Conservation (phyloP, 2,329 filamentous ascomycete species). For the Xylaria sp. region DNA sequence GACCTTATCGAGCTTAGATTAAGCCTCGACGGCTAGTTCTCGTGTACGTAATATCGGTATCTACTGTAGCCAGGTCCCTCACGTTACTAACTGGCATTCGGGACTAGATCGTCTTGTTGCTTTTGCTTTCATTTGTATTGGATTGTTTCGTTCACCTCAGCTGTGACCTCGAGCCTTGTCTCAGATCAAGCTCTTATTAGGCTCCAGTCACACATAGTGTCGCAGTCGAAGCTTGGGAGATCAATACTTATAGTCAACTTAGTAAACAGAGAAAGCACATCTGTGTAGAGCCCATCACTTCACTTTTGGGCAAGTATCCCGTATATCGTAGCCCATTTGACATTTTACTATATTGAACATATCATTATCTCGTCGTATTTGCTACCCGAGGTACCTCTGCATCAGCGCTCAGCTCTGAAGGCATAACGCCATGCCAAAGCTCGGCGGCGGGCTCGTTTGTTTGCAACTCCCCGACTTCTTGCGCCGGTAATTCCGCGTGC, state of each 20-base stretch:
- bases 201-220: not conserved
- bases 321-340: not conserved
- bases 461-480: slow-evolving; percentile 21
- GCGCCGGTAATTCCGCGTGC: slow-evolving; percentile 8
- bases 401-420: slow-evolving; percentile 29
- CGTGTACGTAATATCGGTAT: not conserved
- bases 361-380: slow-evolving; percentile 6
- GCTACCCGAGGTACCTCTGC: slow-evolving; percentile 14
- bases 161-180: not conserved
- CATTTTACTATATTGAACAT: slow-evolving; percentile 13
- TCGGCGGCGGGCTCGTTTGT: slow-evolving; percentile 16
- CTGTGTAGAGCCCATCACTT: not conserved
- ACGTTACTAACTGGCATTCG: not conserved
- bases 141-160: not conserved
- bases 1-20: not conserved
- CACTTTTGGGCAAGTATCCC: not conserved
- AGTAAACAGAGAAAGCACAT: not conserved
- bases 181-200: not conserved
- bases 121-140: not conserved
- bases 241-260: not conserved
- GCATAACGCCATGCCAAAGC: slow-evolving; percentile 30
- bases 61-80: not conserved
- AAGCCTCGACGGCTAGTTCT: not conserved
- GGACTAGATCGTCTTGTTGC: not conserved
- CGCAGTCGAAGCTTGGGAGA: not conserved